Evolutionary conservation across 257 asterid species (phyloP).

Genomic region (Gynochthodes officinalis): DNA sequence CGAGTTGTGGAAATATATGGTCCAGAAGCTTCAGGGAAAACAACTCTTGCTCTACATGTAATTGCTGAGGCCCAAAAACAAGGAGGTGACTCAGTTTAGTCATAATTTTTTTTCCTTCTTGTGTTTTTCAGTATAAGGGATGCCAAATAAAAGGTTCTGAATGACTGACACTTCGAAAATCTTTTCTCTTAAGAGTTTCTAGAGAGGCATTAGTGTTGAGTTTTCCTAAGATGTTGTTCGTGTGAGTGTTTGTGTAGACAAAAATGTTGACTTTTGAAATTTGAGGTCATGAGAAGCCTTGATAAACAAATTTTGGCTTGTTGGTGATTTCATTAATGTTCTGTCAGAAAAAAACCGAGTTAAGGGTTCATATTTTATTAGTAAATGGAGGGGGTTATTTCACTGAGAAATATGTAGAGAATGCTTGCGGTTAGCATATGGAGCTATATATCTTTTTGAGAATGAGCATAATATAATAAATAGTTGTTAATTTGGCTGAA

Average conservation of each 20-base stretch:
- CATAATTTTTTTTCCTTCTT: constrained; percentile 7
- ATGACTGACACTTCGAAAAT: background rate
- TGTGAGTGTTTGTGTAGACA: background rate
- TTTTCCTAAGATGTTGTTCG: background rate
- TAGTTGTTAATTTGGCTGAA: background rate
- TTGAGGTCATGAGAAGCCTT: background rate
- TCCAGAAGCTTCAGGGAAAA: constrained; percentile 97
- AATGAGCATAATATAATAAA: background rate
- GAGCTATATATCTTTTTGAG: background rate
- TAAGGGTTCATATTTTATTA: background rate
- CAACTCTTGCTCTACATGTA: constrained; percentile 94
- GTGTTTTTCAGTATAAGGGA: background rate
- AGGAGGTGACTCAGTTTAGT: constrained; percentile 57
- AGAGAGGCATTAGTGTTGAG: background rate
- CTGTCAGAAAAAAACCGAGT: background rate
- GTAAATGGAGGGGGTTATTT: background rate
- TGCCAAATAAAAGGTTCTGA: background rate
- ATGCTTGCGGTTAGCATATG: background rate
- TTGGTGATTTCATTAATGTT: background rate
- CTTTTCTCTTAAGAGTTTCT: background rate
- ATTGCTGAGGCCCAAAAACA: constrained; percentile 94
- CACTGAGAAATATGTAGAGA: constrained; percentile 1
- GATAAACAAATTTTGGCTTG: no score
- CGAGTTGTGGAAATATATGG: constrained; percentile 96
- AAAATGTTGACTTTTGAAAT: background rate